These are phyloP conservation scores for Allium sativum DNA, from an alignment of 106 monocot genomes.

Conservation along the genomic window DNA sequence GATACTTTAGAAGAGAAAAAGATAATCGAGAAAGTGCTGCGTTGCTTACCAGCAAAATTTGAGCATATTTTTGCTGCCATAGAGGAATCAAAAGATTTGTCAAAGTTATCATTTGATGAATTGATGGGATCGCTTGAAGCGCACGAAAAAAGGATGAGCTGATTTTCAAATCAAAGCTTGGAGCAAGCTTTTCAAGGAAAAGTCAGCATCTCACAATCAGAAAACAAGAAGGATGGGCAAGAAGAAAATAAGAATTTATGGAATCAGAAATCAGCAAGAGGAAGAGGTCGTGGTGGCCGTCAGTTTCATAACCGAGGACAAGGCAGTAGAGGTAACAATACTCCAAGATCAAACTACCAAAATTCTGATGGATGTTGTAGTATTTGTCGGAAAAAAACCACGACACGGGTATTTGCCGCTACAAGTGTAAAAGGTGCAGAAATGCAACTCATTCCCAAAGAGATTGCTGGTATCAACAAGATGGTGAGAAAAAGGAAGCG, in stretches of 20 bases:
- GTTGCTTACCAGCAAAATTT: neutral
- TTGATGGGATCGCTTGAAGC: neutral
- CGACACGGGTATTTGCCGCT: neutral
- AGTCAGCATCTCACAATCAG: neutral
- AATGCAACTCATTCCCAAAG: constrained; percentile 2
- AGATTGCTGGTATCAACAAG: neutral
- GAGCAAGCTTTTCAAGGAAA: constrained; percentile 1
- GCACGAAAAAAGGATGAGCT: neutral
- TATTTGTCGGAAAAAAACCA: neutral
- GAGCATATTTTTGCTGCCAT: constrained; percentile 1
- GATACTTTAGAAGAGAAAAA: constrained; percentile 1
- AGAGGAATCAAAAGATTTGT: neutral
- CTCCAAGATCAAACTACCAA: neutral
- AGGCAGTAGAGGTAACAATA: no score
- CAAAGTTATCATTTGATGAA: neutral
- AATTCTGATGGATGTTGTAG: neutral
- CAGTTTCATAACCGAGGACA: no score
- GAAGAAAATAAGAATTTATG: neutral
- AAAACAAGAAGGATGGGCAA: neutral
- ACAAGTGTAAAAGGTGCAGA: neutral
- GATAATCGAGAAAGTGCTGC: neutral
- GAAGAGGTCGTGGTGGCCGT: neutral
- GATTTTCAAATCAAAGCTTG: neutral
- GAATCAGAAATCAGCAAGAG: neutral
- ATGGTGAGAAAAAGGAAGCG: neutral